Evolutionary conservation across 441 rosid species (phyloP).

Genomic region (Metrosideros polymorpha): DNA sequence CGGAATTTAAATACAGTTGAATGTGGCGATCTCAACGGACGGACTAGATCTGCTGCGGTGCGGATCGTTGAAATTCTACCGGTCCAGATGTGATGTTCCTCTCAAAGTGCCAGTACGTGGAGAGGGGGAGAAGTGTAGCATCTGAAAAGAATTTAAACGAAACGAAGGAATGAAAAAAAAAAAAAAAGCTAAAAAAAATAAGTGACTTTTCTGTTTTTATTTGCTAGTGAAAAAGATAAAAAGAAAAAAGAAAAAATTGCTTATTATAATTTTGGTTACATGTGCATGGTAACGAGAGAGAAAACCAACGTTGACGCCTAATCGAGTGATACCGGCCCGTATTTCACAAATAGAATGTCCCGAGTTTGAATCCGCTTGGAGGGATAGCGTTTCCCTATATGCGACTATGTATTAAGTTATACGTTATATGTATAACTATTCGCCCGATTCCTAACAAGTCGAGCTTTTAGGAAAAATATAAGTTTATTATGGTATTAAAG

Average conservation of each 20-base stretch:
- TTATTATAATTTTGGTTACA: background rate
- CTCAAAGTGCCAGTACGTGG: background rate
- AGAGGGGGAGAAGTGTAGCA: background rate
- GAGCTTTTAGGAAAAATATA: background rate
- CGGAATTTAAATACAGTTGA: slow-evolving; percentile 61
- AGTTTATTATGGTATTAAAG: background rate
- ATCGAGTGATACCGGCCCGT: background rate
- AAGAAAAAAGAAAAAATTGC: background rate
- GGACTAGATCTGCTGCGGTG: background rate
- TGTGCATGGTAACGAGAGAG: background rate
- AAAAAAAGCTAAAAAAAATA: background rate
- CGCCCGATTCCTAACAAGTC: background rate
- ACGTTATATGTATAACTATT: background rate
- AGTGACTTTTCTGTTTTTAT: background rate
- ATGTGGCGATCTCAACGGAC: slow-evolving; percentile 31
- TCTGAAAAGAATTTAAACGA: background rate
- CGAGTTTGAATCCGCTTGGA: background rate
- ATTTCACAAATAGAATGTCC: background rate
- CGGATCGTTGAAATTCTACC: background rate
- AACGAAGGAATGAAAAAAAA: background rate
- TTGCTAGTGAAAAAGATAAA: background rate
- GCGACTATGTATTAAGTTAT: background rate
- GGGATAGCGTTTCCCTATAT: too few species aligned
- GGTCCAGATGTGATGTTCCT: background rate
- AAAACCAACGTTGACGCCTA: background rate